Percentiles rank a stretch among this genome's conserved stretches.
These are phyloP conservation scores for Magnaporthales sp. DNA, from an alignment of 2,329 filamentous ascomycete species.

Conservation along the genomic window DNA sequence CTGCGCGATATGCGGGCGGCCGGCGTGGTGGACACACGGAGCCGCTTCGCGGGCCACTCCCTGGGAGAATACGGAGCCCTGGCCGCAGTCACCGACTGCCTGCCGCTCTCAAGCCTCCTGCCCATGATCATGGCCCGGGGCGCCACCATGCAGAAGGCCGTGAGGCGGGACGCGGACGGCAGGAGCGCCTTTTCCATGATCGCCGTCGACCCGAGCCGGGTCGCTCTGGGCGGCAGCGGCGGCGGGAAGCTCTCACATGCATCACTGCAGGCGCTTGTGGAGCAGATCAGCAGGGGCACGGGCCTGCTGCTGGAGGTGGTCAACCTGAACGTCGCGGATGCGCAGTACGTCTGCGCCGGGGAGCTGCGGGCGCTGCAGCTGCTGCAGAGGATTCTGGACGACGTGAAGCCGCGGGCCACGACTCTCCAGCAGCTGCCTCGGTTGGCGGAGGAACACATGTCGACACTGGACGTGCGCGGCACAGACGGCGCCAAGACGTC, in stretches of 20 bases:
- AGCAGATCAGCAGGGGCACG: conserved; percentile 13
- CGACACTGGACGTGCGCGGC: background rate
- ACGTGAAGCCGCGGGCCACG: background rate
- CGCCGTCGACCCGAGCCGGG: conserved; percentile 17
- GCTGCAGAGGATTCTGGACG: background rate
- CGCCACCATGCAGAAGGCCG: conserved; percentile 22
- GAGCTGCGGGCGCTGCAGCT: conserved; percentile 8
- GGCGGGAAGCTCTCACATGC: background rate
- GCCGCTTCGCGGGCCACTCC: conserved; percentile 21
- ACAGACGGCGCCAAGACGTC: background rate
- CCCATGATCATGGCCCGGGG: conserved; percentile 22
- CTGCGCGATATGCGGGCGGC: conserved; percentile 18
- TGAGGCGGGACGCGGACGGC: conserved; percentile 18
- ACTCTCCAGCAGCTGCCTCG: background rate
- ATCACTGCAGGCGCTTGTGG: conserved; percentile 15
- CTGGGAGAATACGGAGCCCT: conserved; percentile 23
- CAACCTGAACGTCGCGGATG: conserved; percentile 21
- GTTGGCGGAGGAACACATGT: background rate
- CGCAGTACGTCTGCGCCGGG: conserved; percentile 28
- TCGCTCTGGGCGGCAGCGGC: conserved; percentile 9
- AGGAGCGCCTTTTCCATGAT: conserved; percentile 18
- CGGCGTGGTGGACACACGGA: conserved; percentile 15
- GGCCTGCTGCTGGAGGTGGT: conserved; percentile 22
- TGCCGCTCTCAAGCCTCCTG: conserved; percentile 18
- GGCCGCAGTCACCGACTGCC: conserved; percentile 16